Conservation (phyloP, 352 stramenopile species). For the Phytophthora multivora region DNA sequence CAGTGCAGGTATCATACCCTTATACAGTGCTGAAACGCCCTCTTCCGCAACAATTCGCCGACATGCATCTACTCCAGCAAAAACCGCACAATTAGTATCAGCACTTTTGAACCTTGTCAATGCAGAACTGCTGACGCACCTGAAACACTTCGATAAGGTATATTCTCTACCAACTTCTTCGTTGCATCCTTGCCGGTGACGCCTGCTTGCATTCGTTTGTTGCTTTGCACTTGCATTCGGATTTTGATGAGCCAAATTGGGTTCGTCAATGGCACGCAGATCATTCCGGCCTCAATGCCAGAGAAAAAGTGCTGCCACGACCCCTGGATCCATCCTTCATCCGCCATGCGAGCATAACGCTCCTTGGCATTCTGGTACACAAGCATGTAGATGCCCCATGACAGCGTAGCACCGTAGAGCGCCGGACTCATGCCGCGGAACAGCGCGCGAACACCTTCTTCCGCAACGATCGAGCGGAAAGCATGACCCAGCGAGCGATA, state of each 20-base stretch:
- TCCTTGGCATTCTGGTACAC: slow-evolving; percentile 97
- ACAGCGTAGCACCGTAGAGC: slow-evolving; percentile 94
- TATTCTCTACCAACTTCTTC: slow-evolving; percentile 54
- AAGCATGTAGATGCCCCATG: slow-evolving; percentile 99
- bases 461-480: slow-evolving; percentile 74
- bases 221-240: slow-evolving; percentile 93
- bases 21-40: slow-evolving; percentile 94
- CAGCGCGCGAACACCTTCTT: slow-evolving; percentile 89
- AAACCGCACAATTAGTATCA: background rate
- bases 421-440: slow-evolving; percentile 95
- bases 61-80: slow-evolving; percentile 80
- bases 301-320: slow-evolving; percentile 87
- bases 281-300: slow-evolving; percentile 74
- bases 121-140: slow-evolving; percentile 27
- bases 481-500: slow-evolving; percentile 76
- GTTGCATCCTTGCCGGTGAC: slow-evolving; percentile 58
- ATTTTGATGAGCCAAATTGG: slow-evolving; percentile 99
- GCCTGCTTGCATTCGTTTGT: slow-evolving; percentile 47
- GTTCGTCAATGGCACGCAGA: slow-evolving; percentile 98
- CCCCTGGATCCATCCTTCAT: slow-evolving; percentile 71
- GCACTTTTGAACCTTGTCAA: background rate
- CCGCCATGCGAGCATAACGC: slow-evolving; percentile 72
- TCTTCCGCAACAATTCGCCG: slow-evolving; percentile 95
- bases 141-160: slow-evolving; percentile 72
- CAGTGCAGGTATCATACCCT: slow-evolving; percentile 94